A percentile compares a stretch with the other conserved stretches of the same genome.
Evolutionary conservation across 805 yeast species (phyloP).

Genomic region (Saturnispora sanitii): DNA sequence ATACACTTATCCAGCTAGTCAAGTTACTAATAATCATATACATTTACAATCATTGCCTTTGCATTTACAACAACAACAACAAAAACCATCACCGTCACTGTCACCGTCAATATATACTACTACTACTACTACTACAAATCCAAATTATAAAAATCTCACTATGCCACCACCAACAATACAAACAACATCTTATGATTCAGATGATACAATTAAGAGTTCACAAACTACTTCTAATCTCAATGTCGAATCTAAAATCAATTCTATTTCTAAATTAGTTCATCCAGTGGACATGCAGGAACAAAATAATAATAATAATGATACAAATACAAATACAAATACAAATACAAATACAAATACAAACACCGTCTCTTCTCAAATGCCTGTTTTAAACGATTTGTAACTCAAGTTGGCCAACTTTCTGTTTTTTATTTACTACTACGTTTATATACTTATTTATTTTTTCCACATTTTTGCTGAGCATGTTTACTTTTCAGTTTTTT

Average conservation of each 20-base stretch:
- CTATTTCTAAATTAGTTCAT: not conserved
- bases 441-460: too few species aligned
- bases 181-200: conserved; percentile 3
- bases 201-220: conserved; percentile 6
- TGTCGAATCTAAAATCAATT: too few species aligned
- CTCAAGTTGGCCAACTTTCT: too few species aligned
- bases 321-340: too few species aligned
- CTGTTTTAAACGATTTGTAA: too few species aligned
- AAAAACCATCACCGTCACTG: not conserved
- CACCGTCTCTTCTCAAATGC: too few species aligned
- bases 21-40: not conserved
- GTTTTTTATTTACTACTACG: too few species aligned
- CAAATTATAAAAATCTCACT: not conserved
- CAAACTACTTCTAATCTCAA: conserved; percentile 1
- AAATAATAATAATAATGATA: too few species aligned
- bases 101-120: not conserved
- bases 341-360: too few species aligned
- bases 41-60: not conserved
- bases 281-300: not conserved
- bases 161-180: too few species aligned
- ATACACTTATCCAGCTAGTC: not conserved
- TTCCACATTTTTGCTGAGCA: too few species aligned
- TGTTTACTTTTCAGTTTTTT: not conserved
- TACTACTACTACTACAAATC: not conserved
- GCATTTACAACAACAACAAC: not conserved